phyloP scores from a whole-genome alignment of 2,329 filamentous ascomycete genomes.

The Sporothrix phasma region DNA sequence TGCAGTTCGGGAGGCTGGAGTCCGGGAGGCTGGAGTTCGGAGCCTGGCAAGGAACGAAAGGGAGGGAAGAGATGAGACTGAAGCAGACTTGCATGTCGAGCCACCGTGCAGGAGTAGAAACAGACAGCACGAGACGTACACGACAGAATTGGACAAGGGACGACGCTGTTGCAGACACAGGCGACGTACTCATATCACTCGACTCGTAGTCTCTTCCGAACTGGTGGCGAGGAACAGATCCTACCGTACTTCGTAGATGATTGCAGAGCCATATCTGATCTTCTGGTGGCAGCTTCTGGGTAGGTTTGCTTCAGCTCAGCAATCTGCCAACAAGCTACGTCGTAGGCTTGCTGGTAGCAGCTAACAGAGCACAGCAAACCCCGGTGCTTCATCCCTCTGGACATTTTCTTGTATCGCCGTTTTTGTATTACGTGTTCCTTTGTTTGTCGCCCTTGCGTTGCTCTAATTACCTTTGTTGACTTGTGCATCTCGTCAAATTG shows the following conservation, averaged over 20 bases:
- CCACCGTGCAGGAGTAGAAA: too few species aligned
- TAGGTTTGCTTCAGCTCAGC: neutral
- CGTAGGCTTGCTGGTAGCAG: neutral
- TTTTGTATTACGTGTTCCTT: neutral
- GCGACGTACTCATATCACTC: too few species aligned
- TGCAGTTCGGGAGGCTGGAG: neutral
- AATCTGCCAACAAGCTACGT: neutral
- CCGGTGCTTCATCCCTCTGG: neutral
- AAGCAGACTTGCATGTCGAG: neutral
- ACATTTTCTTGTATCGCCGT: neutral
- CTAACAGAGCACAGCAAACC: neutral
- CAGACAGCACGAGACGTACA: too few species aligned
- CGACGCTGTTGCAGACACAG: too few species aligned
- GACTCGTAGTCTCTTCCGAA: too few species aligned
- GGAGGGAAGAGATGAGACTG: neutral
- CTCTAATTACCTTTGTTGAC: neutral
- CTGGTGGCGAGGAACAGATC: neutral
- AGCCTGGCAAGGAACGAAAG: neutral
- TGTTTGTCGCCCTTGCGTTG: neutral
- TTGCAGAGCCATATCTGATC: too few species aligned
- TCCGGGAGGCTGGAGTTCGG: neutral
- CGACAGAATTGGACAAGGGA: too few species aligned
- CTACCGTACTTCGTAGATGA: too few species aligned
- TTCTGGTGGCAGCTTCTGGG: neutral
- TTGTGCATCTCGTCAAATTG: conserved; percentile 1